Conservation (phyloP, 495 filamentous ascomycete genomes). For the Lichenothelia convexa region DNA sequence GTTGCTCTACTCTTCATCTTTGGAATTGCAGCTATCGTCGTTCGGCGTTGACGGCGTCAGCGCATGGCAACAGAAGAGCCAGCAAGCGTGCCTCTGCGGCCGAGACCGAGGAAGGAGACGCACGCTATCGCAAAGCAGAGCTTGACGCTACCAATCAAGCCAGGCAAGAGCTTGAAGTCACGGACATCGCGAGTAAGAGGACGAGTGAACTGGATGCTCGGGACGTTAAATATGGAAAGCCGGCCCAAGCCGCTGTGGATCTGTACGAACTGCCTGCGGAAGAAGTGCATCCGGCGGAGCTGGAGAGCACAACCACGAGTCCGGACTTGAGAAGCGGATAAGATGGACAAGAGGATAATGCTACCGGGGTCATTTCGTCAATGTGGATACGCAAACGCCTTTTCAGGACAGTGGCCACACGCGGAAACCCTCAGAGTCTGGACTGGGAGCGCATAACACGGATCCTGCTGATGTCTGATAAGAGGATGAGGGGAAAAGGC, state of each 20-base stretch:
- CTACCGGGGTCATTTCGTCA: too few relatives aligned
- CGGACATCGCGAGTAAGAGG: not conserved
- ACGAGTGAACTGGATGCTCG: not conserved
- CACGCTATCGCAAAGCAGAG: constrained; percentile 21
- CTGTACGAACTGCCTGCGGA: not conserved
- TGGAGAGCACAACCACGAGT: constrained; percentile 4
- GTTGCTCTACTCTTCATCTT: not conserved
- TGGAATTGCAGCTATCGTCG: not conserved
- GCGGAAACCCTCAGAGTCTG: too few relatives aligned
- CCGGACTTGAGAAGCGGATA: constrained; percentile 1
- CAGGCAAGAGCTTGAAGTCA: not conserved
- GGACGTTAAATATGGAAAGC: not conserved
- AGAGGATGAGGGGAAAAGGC: too few relatives aligned
- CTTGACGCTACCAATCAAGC: constrained; percentile 10
- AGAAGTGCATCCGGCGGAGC: not conserved
- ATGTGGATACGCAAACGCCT: too few relatives aligned
- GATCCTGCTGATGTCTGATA: too few relatives aligned
- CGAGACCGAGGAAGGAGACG: not conserved
- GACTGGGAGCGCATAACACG: too few relatives aligned
- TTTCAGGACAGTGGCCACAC: too few relatives aligned
- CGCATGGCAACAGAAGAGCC: not conserved
- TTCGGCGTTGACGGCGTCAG: not conserved
- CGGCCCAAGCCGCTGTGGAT: not conserved
- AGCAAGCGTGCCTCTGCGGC: not conserved
- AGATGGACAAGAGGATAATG: too few relatives aligned